Evolutionary conservation across 139 green algal genomes (phyloP).

Genomic region (Picochlorum sp.): DNA sequence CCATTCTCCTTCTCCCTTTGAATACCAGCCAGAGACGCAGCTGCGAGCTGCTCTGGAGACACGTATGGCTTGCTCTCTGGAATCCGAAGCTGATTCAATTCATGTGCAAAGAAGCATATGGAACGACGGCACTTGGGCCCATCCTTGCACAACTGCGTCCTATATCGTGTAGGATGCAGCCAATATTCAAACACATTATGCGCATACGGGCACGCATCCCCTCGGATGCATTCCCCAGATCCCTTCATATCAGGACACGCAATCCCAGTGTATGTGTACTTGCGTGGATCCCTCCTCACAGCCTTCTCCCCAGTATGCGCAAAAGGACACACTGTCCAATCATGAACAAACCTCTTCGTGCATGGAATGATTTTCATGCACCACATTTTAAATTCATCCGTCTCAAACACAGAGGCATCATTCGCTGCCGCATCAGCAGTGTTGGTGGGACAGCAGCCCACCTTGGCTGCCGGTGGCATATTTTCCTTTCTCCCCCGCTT

Average conservation of each 20-base stretch:
- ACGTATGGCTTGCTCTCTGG: constrained; percentile 29
- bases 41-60: constrained; percentile 22
- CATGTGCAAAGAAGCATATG: constrained; percentile 91
- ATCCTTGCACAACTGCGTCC: constrained; percentile 86
- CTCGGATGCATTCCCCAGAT: constrained; percentile 46
- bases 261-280: constrained; percentile 78
- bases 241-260: constrained; percentile 94
- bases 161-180: constrained; percentile 53
- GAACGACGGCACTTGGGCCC: constrained; percentile 45
- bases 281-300: constrained; percentile 69
- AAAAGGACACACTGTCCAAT: constrained; percentile 43
- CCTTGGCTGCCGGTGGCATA: too few relatives aligned
- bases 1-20: constrained; percentile 1
- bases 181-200: constrained; percentile 41
- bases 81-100: constrained; percentile 25
- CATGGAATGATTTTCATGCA: constrained; percentile 59
- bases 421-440: not conserved
- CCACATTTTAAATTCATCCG: constrained; percentile 22
- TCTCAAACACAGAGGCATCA: constrained; percentile 2
- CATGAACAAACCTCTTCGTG: constrained; percentile 61
- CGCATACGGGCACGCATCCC: constrained; percentile 61
- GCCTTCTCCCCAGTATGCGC: constrained; percentile 73
- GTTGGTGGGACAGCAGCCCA: not conserved
- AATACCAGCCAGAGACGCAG: constrained; percentile 32
- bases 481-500: too few relatives aligned